Evolutionary conservation across 495 filamentous ascomycete species (phyloP), one percentile per base, ranked within the genome.

Genomic region (Xylaria bambusicola): DNA sequence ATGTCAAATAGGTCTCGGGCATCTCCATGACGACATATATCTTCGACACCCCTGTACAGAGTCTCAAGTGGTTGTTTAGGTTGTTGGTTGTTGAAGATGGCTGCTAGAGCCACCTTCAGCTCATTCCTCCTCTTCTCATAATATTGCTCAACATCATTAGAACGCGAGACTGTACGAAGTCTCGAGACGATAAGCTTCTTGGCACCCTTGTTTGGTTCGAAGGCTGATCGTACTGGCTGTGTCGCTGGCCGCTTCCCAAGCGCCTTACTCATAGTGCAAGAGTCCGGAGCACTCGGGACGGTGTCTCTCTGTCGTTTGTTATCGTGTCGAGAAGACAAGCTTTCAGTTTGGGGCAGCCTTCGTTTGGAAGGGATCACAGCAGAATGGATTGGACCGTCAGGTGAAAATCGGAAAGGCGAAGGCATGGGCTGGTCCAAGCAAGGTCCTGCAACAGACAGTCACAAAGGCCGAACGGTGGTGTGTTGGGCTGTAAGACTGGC

Each of bases 141-240:
- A 69, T 95, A 97, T 51, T 82, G 78, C 8, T 75, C 71, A 18
- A 75, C 64, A 7, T 65, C 56, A 3, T 62, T 49, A 13, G 61
- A 42, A 36, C 53, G 63, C 33, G 86, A 81, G 62, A 86, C 83
- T 1, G 82, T 72, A 29, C 88, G 84, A 60, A 96, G 80, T 66
- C 96, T 97, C 81, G 94, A 95, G 52, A 98, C 86, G 1, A 88
- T 81, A 10, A 98, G 81, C 73, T 86, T 93, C 75, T 88, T 91
- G n/a, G 89, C 80, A 20, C 89, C 88, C 4, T 71, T 71, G 58
- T 83, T 79, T 8, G 83, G 78, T 62, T 84, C 78, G 59, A 86
- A 78, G 59, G 70, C 72, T 15, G 71, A 58, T 2, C 48, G 50
- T 52, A 36, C 35, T 9, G 63, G 53, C 47, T 47, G 60, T 57